These are phyloP conservation scores for Anthoceros angustus DNA, from an alignment of 225 moss, liverwort and hornwort species.

Conservation along the genomic window DNA sequence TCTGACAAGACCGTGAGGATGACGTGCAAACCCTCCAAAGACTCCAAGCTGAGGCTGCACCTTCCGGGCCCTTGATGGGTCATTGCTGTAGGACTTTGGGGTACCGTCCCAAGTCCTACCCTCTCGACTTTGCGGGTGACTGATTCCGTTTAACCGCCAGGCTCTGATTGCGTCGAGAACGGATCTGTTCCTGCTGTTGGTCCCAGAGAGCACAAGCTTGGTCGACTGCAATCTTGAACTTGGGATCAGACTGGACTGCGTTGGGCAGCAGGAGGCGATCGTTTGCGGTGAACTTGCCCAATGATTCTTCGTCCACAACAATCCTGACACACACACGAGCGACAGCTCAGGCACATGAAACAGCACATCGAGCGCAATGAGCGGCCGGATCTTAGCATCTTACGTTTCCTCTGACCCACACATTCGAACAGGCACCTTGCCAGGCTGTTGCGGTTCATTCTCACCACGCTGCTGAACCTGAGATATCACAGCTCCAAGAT, in stretches of 20 bases:
- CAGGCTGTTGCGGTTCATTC: background rate
- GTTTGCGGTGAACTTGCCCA: conserved; percentile 1
- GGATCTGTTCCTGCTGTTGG: background rate
- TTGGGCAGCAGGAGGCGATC: background rate
- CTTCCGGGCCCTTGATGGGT: too few species aligned
- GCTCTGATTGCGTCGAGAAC: background rate
- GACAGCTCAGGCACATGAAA: background rate
- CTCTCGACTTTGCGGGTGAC: background rate
- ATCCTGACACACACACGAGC: background rate
- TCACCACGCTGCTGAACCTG: background rate
- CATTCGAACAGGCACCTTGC: background rate
- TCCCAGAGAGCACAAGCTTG: conserved; percentile 4
- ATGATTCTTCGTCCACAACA: background rate
- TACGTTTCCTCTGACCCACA: background rate
- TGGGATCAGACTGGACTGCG: background rate
- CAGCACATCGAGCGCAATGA: background rate
- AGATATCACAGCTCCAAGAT: background rate
- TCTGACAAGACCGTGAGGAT: too few species aligned
- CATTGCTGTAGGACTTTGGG: too few species aligned
- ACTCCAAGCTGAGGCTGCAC: too few species aligned
- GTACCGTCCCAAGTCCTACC: too few species aligned
- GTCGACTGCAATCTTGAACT: background rate
- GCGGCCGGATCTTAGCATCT: background rate
- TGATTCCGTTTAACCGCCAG: background rate
- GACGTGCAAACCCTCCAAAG: too few species aligned